Evolutionary conservation across 257 asterid species (phyloP).

Genomic region (Jacaranda mimosifolia): DNA sequence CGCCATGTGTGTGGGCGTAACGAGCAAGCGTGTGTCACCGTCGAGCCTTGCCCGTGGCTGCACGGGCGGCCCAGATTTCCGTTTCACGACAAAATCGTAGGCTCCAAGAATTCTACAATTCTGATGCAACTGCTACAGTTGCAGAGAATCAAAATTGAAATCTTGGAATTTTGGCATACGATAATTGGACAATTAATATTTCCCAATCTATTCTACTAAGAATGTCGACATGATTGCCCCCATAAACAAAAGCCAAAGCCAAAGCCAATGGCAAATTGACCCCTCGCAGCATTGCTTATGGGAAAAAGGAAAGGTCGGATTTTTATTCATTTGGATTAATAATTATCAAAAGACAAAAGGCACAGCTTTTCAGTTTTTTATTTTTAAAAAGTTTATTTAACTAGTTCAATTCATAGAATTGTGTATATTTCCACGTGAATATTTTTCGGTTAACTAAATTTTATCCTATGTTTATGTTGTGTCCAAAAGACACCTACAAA

Average conservation of each 20-base stretch:
- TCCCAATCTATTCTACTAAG: background rate
- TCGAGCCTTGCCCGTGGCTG: slow-evolving; percentile 21
- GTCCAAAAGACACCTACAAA: no score
- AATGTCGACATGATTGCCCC: slow-evolving; percentile 30
- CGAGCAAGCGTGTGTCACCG: slow-evolving; percentile 48
- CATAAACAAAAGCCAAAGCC: background rate
- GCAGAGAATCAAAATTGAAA: slow-evolving; percentile 5
- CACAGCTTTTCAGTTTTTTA: background rate
- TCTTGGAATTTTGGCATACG: slow-evolving; percentile 19
- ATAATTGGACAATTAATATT: background rate
- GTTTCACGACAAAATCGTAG: slow-evolving; percentile 35
- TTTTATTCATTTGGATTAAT: background rate
- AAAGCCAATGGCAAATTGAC: background rate
- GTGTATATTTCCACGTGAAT: background rate
- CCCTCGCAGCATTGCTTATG: background rate
- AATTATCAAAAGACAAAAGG: background rate
- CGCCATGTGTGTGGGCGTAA: slow-evolving; percentile 35
- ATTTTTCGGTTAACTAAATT: background rate
- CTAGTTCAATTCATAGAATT: background rate
- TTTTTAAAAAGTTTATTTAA: background rate
- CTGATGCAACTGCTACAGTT: no score
- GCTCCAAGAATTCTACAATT: no score
- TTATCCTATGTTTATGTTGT: background rate
- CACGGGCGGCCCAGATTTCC: slow-evolving; percentile 30
- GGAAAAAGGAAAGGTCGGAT: background rate